Evolutionary conservation across 257 asterid genomes (phyloP).

Genomic region (Penstemon eatonii): DNA sequence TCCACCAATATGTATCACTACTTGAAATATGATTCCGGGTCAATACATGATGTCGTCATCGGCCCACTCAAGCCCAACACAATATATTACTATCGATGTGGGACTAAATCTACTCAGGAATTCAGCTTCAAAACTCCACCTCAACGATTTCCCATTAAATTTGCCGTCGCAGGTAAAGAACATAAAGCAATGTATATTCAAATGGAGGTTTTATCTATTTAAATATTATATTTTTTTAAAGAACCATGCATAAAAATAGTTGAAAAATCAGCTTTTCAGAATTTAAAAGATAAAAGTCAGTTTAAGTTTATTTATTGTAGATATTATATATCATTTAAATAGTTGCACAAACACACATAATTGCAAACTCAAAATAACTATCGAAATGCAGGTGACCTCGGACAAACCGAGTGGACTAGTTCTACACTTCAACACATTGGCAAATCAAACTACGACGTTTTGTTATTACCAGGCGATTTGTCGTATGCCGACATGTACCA

Average conservation of each 20-base stretch:
- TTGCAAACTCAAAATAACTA: not conserved
- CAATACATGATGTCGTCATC: conserved; percentile 59
- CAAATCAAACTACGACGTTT: conserved; percentile 27
- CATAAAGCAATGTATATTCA: too few species aligned
- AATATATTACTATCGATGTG: conserved; percentile 52
- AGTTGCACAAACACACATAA: too few species aligned
- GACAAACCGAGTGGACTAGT: conserved; percentile 57
- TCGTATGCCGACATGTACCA: conserved; percentile 56
- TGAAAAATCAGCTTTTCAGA: not conserved
- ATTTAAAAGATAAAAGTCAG: too few species aligned
- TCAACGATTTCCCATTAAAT: conserved; percentile 50
- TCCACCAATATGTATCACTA: conserved; percentile 37
- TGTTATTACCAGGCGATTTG: conserved; percentile 64
- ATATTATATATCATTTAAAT: too few species aligned
- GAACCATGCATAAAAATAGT: too few species aligned
- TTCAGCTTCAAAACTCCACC: conserved; percentile 67
- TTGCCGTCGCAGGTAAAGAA: conserved; percentile 50
- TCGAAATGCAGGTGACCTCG: conserved; percentile 57
- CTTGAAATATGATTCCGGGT: conserved; percentile 45
- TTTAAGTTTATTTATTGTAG: too few species aligned
- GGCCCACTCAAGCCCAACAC: conserved; percentile 69
- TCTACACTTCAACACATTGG: conserved; percentile 51
- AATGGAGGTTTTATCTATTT: too few species aligned
- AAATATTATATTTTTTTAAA: too few species aligned
- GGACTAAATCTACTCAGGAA: conserved; percentile 33